phyloP scores from a whole-genome alignment of 228 moss, liverwort and hornwort genomes.

The Sphagnum magellanicum region DNA sequence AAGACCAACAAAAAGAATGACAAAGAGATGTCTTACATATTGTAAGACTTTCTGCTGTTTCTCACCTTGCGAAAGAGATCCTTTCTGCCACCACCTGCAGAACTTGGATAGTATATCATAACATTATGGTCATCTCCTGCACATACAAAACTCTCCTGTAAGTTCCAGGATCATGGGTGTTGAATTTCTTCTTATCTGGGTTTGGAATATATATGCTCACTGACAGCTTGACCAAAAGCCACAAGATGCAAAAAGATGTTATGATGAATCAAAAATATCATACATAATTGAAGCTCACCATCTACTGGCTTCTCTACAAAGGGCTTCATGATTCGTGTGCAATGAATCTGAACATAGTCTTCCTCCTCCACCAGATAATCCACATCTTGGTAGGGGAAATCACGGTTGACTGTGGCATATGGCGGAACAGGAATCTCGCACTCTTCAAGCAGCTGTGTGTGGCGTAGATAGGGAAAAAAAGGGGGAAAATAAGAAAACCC shows the following conservation, averaged over 20 bases:
- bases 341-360: conserved; percentile 88
- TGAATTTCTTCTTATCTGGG: no score
- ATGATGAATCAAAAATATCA: no score
- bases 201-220: no score
- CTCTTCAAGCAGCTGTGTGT: conserved; percentile 70
- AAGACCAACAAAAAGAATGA: no score
- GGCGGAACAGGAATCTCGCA: conserved; percentile 78
- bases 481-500: no score
- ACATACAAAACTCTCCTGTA: no score
- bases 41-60: not conserved
- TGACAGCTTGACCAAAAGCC: no score
- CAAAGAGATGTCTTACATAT: no score
- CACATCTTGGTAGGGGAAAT: conserved; percentile 76
- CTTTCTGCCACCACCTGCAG: conserved; percentile 99
- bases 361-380: conserved; percentile 89
- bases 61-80: conserved; percentile 94
- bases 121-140: conserved; percentile 94
- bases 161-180: no score
- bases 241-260: no score
- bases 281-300: conserved; percentile 32
- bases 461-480: no score
- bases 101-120: conserved; percentile 99
- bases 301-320: conserved; percentile 99
- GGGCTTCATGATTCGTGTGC: conserved; percentile 87
- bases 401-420: conserved; percentile 85